phyloP scores from a whole-genome alignment of 2,329 filamentous ascomycete genomes.

The Pseudogymnoascus sp. region DNA sequence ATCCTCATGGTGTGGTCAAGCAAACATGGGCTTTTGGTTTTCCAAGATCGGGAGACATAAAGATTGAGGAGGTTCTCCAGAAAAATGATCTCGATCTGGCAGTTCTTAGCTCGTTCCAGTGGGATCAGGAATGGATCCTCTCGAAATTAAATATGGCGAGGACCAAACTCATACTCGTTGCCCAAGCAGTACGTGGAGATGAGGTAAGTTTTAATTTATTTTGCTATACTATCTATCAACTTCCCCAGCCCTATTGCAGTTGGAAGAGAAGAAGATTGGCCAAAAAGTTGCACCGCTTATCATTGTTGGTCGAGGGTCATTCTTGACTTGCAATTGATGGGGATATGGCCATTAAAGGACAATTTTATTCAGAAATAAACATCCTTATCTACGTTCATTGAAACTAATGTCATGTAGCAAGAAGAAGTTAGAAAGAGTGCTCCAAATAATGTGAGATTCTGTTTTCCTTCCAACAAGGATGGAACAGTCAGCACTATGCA shows the following conservation, averaged over 20 bases:
- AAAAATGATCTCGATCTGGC: slow-evolving; percentile 64
- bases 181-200: slow-evolving; percentile 45
- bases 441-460: slow-evolving; percentile 56
- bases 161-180: slow-evolving; percentile 57
- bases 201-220: slow-evolving; percentile 37
- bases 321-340: too few species aligned
- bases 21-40: slow-evolving; percentile 70
- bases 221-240: background rate
- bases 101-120: slow-evolving; percentile 79
- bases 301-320: background rate
- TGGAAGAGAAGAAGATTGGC: slow-evolving; percentile 34
- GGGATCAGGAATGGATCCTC: slow-evolving; percentile 74
- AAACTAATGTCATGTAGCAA: slow-evolving; percentile 34
- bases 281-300: background rate
- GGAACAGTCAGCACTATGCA: slow-evolving; percentile 72
- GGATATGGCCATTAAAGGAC: background rate
- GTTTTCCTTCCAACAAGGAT: slow-evolving; percentile 72
- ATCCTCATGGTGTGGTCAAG: slow-evolving; percentile 58
- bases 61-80: slow-evolving; percentile 79
- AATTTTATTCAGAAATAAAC: background rate
- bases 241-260: background rate
- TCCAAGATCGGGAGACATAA: slow-evolving; percentile 62
- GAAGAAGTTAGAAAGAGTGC: slow-evolving; percentile 42
- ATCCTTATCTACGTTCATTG: background rate
- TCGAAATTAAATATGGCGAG: slow-evolving; percentile 56